These are phyloP conservation scores for Epichloe gansuensis DNA, from an alignment of 2,329 filamentous ascomycete species.

Conservation along the genomic window DNA sequence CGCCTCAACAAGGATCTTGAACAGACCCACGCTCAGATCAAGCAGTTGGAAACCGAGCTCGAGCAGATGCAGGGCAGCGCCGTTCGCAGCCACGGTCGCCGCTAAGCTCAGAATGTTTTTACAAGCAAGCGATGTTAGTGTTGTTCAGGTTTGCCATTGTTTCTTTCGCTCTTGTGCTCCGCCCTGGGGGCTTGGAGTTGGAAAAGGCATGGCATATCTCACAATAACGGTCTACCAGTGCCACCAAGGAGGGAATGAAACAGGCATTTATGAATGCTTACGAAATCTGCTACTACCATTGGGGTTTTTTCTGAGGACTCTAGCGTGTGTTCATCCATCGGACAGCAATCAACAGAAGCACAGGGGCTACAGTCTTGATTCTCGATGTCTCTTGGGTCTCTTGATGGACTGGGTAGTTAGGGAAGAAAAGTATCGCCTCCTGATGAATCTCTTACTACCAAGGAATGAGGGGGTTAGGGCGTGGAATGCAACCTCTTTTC, in stretches of 20 bases:
- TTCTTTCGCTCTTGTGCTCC: conserved; percentile 17
- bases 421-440: conserved; percentile 2
- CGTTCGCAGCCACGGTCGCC: conserved; percentile 83
- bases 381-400: neutral
- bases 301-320: neutral
- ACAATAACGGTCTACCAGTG: conserved; percentile 15
- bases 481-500: conserved; percentile 5
- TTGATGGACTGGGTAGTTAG: conserved; percentile 3
- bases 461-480: conserved; percentile 1
- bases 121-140: conserved; percentile 14
- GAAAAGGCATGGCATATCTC: conserved; percentile 9
- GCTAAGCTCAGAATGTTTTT: conserved; percentile 39
- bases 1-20: conserved; percentile 99
- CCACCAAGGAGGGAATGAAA: conserved; percentile 12
- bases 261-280: conserved; percentile 18
- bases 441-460: neutral
- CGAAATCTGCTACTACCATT: conserved; percentile 10
- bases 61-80: conserved; percentile 85
- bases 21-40: conserved; percentile 89
- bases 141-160: conserved; percentile 16
- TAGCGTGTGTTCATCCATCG: neutral
- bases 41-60: conserved; percentile 81
- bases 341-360: neutral
- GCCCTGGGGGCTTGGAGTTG: conserved; percentile 22
- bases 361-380: neutral